phyloP scores from a whole-genome alignment of 1,284 basidiomycete species.

The Kwoniella shivajii region DNA sequence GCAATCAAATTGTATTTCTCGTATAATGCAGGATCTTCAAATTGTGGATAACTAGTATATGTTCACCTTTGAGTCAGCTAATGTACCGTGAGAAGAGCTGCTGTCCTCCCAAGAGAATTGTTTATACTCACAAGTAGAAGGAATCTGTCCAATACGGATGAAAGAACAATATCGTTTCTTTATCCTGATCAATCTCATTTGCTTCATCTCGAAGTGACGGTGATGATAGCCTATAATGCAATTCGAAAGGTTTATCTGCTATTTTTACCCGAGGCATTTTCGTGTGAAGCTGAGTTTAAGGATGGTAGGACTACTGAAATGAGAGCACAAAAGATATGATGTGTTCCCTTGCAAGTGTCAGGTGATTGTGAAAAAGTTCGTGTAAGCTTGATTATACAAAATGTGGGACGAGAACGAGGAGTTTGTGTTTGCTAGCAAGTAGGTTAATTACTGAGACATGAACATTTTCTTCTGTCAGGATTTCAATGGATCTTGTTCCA shows the following conservation, averaged over 20 bases:
- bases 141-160: slow-evolving; percentile 23
- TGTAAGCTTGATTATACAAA: too few species aligned
- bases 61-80: too few species aligned
- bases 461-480: too few species aligned
- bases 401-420: too few species aligned
- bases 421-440: too few species aligned
- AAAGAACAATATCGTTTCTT: slow-evolving; percentile 19
- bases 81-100: too few species aligned
- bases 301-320: not conserved
- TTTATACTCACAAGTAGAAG: slow-evolving; percentile 24
- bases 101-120: too few species aligned
- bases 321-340: too few species aligned
- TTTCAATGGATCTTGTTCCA: too few species aligned
- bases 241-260: slow-evolving; percentile 5
- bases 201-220: slow-evolving; percentile 5
- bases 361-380: too few species aligned
- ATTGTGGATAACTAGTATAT: slow-evolving; percentile 32
- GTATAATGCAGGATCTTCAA: slow-evolving; percentile 30
- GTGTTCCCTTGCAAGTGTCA: too few species aligned
- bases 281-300: not conserved
- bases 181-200: slow-evolving; percentile 12
- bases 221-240: slow-evolving; percentile 15
- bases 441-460: too few species aligned
- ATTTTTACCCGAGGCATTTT: slow-evolving; percentile 1
- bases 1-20: slow-evolving; percentile 33